A percentile compares a stretch with the other conserved stretches of the same genome.
Conservation (phyloP, 768 basidiomycete genomes). For the Dioszegia crocea region DNA sequence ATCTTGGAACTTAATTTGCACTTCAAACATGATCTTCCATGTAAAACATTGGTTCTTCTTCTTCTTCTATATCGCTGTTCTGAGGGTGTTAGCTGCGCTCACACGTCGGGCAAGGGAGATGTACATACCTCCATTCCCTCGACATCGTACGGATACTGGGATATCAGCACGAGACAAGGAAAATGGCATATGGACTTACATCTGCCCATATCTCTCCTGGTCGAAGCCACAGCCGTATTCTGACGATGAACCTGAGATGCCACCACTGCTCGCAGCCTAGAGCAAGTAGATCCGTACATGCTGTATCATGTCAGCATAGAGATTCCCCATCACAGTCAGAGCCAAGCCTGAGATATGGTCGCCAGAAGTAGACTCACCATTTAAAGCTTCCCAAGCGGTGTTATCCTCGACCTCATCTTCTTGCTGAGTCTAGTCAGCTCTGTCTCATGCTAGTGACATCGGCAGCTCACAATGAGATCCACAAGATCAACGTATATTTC, state of each 20-base stretch:
- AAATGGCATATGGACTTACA: slow-evolving; percentile 12
- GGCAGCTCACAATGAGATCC: slow-evolving; percentile 19
- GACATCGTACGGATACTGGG: slow-evolving; percentile 26
- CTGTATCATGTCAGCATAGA: slow-evolving; percentile 1
- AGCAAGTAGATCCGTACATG: slow-evolving; percentile 17
- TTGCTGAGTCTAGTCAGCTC: too few species aligned
- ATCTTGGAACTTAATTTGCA: too few species aligned
- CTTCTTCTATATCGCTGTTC: slow-evolving; percentile 9
- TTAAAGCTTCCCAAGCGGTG: background rate
- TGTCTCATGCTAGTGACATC: too few species aligned
- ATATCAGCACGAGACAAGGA: background rate
- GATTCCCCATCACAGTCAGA: too few species aligned
- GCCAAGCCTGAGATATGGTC: too few species aligned
- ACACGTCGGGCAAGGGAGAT: too few species aligned
- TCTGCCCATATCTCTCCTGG: slow-evolving; percentile 19
- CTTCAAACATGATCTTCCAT: slow-evolving; percentile 7
- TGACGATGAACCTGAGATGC: slow-evolving; percentile 21
- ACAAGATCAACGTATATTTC: slow-evolving; percentile 19
- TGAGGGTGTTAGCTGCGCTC: background rate
- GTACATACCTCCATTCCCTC: slow-evolving; percentile 19
- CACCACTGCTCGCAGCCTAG: slow-evolving; percentile 7
- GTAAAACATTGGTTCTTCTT: slow-evolving; percentile 1
- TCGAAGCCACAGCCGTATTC: slow-evolving; percentile 15
- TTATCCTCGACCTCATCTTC: slow-evolving; percentile 6
- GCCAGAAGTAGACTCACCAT: slow-evolving; percentile 2